Evolutionary conservation across 2,329 filamentous ascomycete species (phyloP).

Genomic region (Colletotrichum viniferum): DNA sequence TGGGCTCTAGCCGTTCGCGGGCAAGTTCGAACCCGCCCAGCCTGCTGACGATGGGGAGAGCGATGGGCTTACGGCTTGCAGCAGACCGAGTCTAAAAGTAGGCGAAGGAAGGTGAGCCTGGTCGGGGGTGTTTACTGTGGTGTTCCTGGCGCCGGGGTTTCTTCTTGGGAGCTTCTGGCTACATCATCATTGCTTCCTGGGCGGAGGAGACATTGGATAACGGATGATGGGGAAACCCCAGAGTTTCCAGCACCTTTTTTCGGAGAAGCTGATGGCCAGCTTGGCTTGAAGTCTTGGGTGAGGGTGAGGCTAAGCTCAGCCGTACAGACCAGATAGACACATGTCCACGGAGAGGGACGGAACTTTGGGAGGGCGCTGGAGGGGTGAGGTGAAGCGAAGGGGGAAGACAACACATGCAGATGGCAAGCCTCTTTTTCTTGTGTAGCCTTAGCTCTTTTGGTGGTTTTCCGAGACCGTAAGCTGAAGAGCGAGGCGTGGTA

Average conservation of each 20-base stretch:
- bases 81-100: not conserved
- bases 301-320: constrained; percentile 5
- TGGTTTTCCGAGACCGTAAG: constrained; percentile 13
- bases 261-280: not conserved
- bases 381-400: not conserved
- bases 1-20: not conserved
- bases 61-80: constrained; percentile 16
- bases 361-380: not conserved
- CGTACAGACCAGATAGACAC: not conserved
- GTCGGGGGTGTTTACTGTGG: not conserved
- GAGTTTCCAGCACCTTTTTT: not conserved
- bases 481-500: not conserved
- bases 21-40: not conserved
- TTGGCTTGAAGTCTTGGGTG: not conserved
- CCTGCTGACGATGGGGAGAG: not conserved
- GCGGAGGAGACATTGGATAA: not conserved
- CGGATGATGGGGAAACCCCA: not conserved
- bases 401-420: not conserved
- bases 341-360: not conserved
- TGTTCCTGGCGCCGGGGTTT: not conserved
- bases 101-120: not conserved
- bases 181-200: not conserved
- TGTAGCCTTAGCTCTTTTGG: not conserved
- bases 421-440: not conserved
- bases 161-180: not conserved